Conservation (phyloP, 495 filamentous ascomycete genomes). For the Aspergillus funiculosus region DNA sequence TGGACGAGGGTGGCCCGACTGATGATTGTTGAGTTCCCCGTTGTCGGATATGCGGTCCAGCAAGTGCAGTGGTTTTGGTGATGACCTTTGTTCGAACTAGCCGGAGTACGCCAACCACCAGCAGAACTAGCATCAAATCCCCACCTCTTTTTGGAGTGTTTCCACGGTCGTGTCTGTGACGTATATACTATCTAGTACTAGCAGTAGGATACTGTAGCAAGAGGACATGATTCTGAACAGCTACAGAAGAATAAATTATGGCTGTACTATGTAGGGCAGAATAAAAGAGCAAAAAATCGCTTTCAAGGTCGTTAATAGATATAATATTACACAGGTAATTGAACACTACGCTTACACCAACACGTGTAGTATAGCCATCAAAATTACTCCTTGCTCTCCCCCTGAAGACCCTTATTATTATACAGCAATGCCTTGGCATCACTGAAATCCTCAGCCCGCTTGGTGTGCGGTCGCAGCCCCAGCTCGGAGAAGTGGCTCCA, state of each 20-base stretch:
- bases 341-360: too few species aligned
- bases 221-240: too few species aligned
- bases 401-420: background rate
- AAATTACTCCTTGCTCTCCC: background rate
- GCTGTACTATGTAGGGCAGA: too few species aligned
- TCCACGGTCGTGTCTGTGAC: too few species aligned
- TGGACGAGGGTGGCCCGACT: slow-evolving; percentile 1
- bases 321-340: too few species aligned
- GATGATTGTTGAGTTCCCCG: background rate
- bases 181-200: too few species aligned
- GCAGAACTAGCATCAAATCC: too few species aligned
- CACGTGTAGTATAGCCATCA: background rate
- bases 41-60: slow-evolving; percentile 2
- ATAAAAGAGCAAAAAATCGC: too few species aligned
- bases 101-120: background rate
- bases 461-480: slow-evolving; percentile 52
- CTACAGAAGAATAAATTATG: too few species aligned
- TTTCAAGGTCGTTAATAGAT: too few species aligned
- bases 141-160: too few species aligned
- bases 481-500: slow-evolving; percentile 69
- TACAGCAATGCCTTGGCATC: slow-evolving; percentile 30
- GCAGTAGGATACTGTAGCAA: too few species aligned
- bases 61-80: slow-evolving; percentile 3
- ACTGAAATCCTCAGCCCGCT: slow-evolving; percentile 19
- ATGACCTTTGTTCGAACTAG: slow-evolving; percentile 1